phyloP scores from a whole-genome alignment of 768 basidiomycete species.

The Suillus subaureus region DNA sequence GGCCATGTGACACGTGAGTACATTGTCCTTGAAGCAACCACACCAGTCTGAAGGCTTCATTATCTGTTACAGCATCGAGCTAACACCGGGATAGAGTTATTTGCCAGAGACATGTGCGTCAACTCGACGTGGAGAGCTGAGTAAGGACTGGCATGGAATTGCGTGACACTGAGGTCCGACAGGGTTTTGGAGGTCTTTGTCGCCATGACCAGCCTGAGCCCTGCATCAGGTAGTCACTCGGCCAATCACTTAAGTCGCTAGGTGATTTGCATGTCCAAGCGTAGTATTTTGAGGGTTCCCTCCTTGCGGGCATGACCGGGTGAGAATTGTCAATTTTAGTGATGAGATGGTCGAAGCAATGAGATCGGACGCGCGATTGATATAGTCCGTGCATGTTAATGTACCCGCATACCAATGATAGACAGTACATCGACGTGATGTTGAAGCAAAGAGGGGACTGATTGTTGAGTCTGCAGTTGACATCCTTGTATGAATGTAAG shows the following conservation, averaged over 20 bases:
- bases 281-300: background rate
- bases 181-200: background rate
- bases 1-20: too few species aligned
- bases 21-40: too few species aligned
- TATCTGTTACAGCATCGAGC: background rate
- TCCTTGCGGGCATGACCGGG: too few species aligned
- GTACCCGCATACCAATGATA: too few species aligned
- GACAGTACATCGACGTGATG: background rate
- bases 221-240: too few species aligned
- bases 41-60: too few species aligned
- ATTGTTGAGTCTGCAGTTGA: background rate
- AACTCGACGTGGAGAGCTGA: background rate
- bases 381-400: too few species aligned
- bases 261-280: background rate
- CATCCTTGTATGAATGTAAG: background rate
- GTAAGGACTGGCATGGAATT: background rate
- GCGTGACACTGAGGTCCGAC: background rate
- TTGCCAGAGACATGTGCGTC: background rate
- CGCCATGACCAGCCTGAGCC: background rate
- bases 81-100: background rate
- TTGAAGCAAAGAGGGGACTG: background rate
- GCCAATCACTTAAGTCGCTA: too few species aligned
- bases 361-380: too few species aligned
- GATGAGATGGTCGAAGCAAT: too few species aligned
- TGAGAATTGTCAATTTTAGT: too few species aligned